Evolutionary conservation across 78 protist species (phyloP), one percentile per base, ranked within the genome.

Genomic region (Chrysochromulina parva): DNA sequence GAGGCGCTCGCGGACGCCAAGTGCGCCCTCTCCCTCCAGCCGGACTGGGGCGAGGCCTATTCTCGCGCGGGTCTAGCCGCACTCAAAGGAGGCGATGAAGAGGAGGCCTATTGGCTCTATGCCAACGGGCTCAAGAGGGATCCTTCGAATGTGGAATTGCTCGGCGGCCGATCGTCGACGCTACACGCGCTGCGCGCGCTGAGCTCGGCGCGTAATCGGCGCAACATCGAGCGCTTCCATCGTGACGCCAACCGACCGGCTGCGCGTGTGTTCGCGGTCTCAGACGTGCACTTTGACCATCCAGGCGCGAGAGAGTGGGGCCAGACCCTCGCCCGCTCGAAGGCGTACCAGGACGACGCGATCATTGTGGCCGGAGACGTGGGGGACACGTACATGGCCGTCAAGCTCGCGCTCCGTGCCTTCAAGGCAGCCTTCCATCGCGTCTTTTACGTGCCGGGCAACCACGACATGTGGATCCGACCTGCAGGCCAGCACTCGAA

Each of bases 401-500:
- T 71, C 47, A 26, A 38, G 47, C 52, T 6, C 80, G 13, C 52
- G 52, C 71, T 65, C 71, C 5, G 14, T 6, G 71, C 71, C 71
- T 65, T 65, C 71, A 6, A 17, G n/a, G 71, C 71, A 6, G 14
- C 6, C 80, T 71, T 71, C 52, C 38, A 52, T 2, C 84, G 69
- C 55, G 90, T 87, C 17, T 87, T 87, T 22, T 87, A n/a, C 78
- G 69, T 60, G 54, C 90, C 90, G 0, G 90, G 90, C 20, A 87
- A 87, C 60, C 90, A 87, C 57, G 90, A 87, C 22, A 1, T 87
- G 20, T 87, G 90, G 90, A n/a, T 60, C 76, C 2, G 48, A 22
- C 85, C 85, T 0, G 10, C 26, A 16, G 58, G 80, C 19, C 55
- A 1, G 38, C 55, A 50, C 48, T 60, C 84, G 52, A 19, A 5